Base-by-base conservation (phyloP, 192 early-diverging fungal species). In the Entomortierella chlamydospora region DNA sequence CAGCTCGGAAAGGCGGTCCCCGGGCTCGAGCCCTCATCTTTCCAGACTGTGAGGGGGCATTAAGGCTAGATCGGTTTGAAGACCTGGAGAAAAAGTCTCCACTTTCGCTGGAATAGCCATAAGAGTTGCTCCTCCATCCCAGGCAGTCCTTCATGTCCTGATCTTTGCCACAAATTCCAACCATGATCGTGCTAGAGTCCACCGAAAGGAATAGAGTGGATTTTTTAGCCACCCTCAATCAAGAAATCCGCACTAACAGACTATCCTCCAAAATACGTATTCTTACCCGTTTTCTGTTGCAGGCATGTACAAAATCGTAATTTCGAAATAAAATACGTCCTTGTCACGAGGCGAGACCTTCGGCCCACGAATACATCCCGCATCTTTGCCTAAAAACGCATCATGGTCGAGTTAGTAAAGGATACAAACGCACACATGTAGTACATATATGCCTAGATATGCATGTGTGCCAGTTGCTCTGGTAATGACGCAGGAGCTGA, bases 241-340 rank as follows among this genome's bases (percentile, higher is more conserved):
- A n/a, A n/a, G n/a, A n/a, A n/a, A n/a, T n/a, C n/a, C n/a, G n/a
- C n/a, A n/a, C n/a, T n/a, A n/a, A n/a, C n/a, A n/a, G n/a, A n/a
- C n/a, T n/a, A n/a, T n/a, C n/a, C n/a, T n/a, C n/a, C n/a, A n/a
- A n/a, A n/a, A n/a, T n/a, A n/a, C n/a, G n/a, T n/a, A n/a, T n/a
- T n/a, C 59, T 61, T 79, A 79, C 76, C 76, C 68, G 2, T 66
- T 37, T 41, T 70, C 68, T 1, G 68, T 61, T 12, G 28, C 22
- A 9, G 76, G 76, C 68, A 79, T 64, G 28, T 79, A 70, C 9
- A 70, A 57, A 30, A 79, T 70, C 3, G 76, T 66, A 29, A 79
- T 57, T 42, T 79, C 76, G 56, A 79, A 79, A 52, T 79, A 79
- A 41, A 70, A 79, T 30, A 79, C 68, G 20, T 79, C 68, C 68